Conservation (phyloP, 768 basidiomycete genomes). For the Suillus weaverae region DNA sequence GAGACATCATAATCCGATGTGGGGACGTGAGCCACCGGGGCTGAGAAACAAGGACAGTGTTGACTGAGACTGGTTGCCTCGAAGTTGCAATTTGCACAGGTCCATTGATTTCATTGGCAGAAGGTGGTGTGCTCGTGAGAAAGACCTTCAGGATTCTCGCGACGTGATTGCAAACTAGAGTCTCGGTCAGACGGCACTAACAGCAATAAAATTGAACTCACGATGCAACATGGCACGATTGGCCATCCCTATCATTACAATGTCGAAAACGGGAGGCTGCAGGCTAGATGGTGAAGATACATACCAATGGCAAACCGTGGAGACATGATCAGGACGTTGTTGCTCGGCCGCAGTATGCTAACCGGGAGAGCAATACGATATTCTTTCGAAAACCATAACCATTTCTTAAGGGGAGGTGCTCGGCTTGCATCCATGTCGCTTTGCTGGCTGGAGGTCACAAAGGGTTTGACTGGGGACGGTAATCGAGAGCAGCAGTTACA, state of each 20-base stretch:
- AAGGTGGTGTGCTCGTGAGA: background rate
- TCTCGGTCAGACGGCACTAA: background rate
- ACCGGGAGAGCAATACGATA: background rate
- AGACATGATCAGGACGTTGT: background rate
- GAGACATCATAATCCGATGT: background rate
- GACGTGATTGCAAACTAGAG: background rate
- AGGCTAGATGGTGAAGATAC: background rate
- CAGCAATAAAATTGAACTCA: background rate
- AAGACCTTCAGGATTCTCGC: background rate
- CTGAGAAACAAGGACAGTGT: background rate
- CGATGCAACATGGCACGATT: background rate
- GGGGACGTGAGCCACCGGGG: background rate
- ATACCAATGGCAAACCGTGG: background rate
- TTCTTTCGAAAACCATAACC: background rate
- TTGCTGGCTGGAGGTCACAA: background rate
- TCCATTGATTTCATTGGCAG: background rate
- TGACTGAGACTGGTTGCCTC: background rate
- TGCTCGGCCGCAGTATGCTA: background rate
- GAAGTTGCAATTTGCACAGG: background rate
- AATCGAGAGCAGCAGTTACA: conserved; percentile 11
- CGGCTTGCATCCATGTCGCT: background rate
- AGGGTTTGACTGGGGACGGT: background rate
- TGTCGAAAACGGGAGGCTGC: background rate
- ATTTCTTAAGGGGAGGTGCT: background rate
- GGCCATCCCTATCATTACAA: background rate